These are phyloP conservation scores for Arthroderma sp. DNA, from an alignment of 2,329 filamentous ascomycete species.

Conservation along the genomic window DNA sequence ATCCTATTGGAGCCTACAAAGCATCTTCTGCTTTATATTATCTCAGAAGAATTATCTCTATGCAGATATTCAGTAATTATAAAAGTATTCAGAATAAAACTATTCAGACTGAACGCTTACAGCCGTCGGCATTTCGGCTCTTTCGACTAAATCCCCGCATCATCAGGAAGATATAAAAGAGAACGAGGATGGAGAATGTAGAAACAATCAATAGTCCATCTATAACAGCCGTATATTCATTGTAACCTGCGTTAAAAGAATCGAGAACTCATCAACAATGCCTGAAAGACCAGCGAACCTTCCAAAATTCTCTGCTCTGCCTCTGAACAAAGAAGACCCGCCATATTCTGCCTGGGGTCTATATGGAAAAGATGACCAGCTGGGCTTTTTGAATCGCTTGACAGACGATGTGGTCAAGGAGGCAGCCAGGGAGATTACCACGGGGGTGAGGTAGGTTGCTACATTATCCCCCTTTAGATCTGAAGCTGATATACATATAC, in stretches of 20 bases:
- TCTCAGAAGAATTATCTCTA: too few species aligned
- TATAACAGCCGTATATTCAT: neutral
- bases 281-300: slow-evolving; percentile 6
- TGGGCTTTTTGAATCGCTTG: slow-evolving; percentile 49
- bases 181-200: neutral
- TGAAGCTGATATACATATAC: neutral
- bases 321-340: slow-evolving; percentile 10
- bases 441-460: slow-evolving; percentile 31
- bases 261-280: slow-evolving; percentile 2
- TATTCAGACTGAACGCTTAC: too few species aligned
- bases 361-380: slow-evolving; percentile 44
- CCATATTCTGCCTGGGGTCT: slow-evolving; percentile 30
- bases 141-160: neutral
- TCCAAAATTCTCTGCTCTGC: slow-evolving; percentile 10
- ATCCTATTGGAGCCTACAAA: too few species aligned
- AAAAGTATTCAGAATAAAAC: too few species aligned
- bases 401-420: slow-evolving; percentile 41
- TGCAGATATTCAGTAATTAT: too few species aligned
- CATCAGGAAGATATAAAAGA: neutral
- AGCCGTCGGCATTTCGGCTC: too few species aligned
- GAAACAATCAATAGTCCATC: neutral
- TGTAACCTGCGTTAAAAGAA: too few species aligned
- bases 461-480: neutral
- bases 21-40: too few species aligned
- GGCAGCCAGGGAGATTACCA: slow-evolving; percentile 42